Base-by-base conservation (phyloP, 495 filamentous ascomycete species). In the Lindgomyces ingoldianus region DNA sequence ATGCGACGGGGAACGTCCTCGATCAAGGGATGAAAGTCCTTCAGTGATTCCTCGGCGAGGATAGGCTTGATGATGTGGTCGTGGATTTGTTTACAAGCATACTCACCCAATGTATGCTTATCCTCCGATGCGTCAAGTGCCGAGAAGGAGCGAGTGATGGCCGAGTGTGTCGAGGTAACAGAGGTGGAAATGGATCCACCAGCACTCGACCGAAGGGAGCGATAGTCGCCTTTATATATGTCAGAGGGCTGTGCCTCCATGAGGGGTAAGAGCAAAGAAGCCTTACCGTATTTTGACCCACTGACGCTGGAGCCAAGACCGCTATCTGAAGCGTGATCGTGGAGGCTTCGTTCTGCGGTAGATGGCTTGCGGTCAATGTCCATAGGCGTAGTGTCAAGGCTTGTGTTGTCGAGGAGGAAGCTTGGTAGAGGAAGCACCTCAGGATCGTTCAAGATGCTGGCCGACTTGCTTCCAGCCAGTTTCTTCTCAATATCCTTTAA, bases 1-100 rank as follows among this genome's bases (percentile, higher is more conserved):
- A 96, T 91, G 67, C 89, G 89, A 63, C 80, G 75, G 8, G 90
- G 90, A 67, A 91, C 85, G 67, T 89, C 85, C 57, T 86, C 78
- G 49, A 94, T 82, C 56, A 96, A 82, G 54, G 86, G 81, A 70
- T 90, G 90, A 76, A 93, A 96, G 30, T 88, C 85, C 74, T 91
- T 87, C 52, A 93, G 80, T 11, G 74, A 70, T 24, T 77, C 69
- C 59, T 83, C 80, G 16, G 77, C 73, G 8, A 87, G 72, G 36
- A 88, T 83, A 10, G 85, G 85, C 1, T 79, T 70, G 50, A 88
- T 76, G 61, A 88, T 79, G 66, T 78, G 75, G 30, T 80, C 77
- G 62, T 85, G 76, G 55, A 88, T 87, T 55, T 84, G 77, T 62
- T 80, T 75, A 69, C 78, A 79, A 42, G 83, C 83, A 60, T 78